Percentiles rank a stretch among this genome's conserved stretches.
Evolutionary conservation across 352 stramenopile genomes (phyloP).

Genomic region (Phytopythium montanum): DNA sequence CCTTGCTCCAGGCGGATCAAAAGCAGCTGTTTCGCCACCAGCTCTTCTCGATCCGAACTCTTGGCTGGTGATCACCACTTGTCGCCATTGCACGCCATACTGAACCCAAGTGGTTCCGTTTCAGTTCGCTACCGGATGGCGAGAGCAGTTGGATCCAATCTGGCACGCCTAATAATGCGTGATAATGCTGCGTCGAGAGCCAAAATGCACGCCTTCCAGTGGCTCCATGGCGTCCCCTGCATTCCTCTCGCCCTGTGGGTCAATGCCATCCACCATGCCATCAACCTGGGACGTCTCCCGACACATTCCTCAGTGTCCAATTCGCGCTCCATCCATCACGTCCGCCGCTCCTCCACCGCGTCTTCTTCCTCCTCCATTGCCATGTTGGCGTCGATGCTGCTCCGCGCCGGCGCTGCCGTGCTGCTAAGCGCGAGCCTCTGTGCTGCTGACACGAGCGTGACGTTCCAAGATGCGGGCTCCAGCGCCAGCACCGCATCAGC

Average conservation of each 20-base stretch:
- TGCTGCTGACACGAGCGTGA: neutral
- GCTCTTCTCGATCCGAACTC: neutral
- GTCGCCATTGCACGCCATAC: neutral
- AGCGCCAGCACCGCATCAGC: neutral
- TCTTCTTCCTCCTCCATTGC: neutral
- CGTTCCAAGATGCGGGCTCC: conserved; percentile 4
- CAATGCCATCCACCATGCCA: neutral
- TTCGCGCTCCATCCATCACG: neutral
- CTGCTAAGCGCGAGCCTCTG: neutral
- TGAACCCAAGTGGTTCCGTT: neutral
- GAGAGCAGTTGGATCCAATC: neutral
- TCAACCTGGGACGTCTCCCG: neutral
- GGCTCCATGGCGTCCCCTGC: neutral
- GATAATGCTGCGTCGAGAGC: neutral
- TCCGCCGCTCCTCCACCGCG: neutral
- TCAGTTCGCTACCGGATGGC: conserved; percentile 3
- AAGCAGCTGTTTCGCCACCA: neutral
- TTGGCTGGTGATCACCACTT: neutral
- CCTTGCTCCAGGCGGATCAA: neutral
- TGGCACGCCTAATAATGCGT: neutral
- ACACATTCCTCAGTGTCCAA: neutral
- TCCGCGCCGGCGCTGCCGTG: neutral
- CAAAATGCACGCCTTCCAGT: conserved; percentile 3
- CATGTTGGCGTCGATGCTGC: neutral
- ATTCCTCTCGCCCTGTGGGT: neutral